Base-by-base conservation (phyloP, 1,284 basidiomycete species). In the Meripilus lineatus region DNA sequence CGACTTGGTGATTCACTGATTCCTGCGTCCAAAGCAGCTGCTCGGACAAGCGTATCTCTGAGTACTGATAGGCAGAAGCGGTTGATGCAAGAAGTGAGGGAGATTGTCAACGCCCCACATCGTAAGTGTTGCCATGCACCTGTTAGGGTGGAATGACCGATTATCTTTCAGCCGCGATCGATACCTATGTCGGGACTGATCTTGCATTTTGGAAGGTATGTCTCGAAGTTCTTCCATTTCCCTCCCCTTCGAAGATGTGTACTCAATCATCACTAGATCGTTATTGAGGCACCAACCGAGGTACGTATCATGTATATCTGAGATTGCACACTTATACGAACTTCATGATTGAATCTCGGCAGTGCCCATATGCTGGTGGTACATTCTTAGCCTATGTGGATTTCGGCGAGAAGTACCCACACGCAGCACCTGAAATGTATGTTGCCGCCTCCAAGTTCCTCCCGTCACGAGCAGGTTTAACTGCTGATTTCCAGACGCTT, bases 201-300 rank as follows among this genome's bases (percentile, higher is more conserved):
- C 47, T 48, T 4, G 43, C 47, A 24, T 48, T 48, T 28, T 48
- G 47, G 47, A 48, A 48, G 39, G 47, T 48, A 17, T 4, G 26
- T 5, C 24, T 32, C 15, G 36, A 23, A 41, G 22, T 17, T 11
- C 28, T 48, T 40, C 13, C 11, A 17, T 32, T n/a, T 10, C 28
- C n/a, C 28, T 30, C n/a, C n/a, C 28, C 10, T 10, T 30, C 28
- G 8, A 30, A 30, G n/a, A 30, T n/a, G 28, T n/a, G n/a, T 30
- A 10, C 8, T n/a, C 28, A 10, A n/a, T n/a, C n/a, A n/a, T n/a
- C n/a, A 10, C n/a, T 28, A 48, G 47, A 42, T 48, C 32, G 47
- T 48, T 8, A 48, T 48, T 17, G 47, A 48, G 23, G 47, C 47
- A 3, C 47, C 47, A n/a, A 13, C 38, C 26, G 44, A 43, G 5